Evolutionary conservation across 108 stramenopile genomes (phyloP), one percentile per base, ranked within the genome.

Genomic region (Cyclotella cryptica): DNA sequence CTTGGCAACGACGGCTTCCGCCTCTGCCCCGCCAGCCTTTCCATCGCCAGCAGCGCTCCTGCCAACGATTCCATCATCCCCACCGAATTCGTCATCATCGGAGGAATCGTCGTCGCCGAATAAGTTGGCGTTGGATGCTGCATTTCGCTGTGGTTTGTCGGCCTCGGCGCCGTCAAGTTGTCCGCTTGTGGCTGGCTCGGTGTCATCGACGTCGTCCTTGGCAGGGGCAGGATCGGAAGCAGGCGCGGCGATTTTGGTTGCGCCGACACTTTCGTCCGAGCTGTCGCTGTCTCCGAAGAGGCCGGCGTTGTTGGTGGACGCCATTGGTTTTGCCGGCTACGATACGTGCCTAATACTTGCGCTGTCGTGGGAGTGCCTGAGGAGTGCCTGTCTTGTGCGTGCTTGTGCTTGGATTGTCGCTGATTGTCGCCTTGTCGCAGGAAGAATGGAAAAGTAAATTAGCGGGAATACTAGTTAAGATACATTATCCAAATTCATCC

Each of bases 21-120:
- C 55, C 43, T 22, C 41, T 0, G 22, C n/a, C 54, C 21, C 46
- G 35, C 35, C 52, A 39, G 3, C 24, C 15, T 21, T 35, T 29
- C 44, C 49, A n/a, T 44, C 27, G 1, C 17, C 43, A 26, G 65
- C 41, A 12, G 40, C 61, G 35, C 61, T 62, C 35, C 64, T 51
- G 14, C 79, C 79, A 41, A 80, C 67, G 39, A 80, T 80, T 0
- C 43, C 79, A 44, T 77, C 81, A 27, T 73, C 63, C 14, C 67
- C 82, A 29, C 74, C 73, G 42, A 78, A 74, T 57, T 79, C 77
- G 40, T 78, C 82, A 35, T 78, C 77, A 24, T 78, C 82, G 6
- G 82, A 83, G 1, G 82, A 83, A 22, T 83, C 82, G 22, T 83
- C 82, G 45, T 83, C 59, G 43, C 59, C 71, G 19, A 47, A 72